Evolutionary conservation across 345 rosid species (phyloP), one percentile per base, ranked within the genome.

Genomic region (Gossypium thurberi): DNA sequence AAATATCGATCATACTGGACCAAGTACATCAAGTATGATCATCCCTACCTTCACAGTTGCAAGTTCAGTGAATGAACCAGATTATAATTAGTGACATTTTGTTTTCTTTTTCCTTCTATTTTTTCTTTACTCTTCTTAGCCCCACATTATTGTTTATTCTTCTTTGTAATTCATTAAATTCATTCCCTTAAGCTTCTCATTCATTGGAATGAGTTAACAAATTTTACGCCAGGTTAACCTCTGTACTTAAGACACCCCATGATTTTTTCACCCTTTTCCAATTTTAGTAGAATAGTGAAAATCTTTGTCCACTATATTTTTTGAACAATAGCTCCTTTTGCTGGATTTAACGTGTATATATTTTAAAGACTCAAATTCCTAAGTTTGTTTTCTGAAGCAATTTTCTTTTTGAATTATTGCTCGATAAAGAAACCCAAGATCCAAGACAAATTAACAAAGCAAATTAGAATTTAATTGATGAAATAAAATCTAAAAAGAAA

Each of bases 1-100:
- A 95, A 90, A 71, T 95, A 95, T 71, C 87, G 98, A 67, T 73
- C 88, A 13, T 91, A 87, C 78, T 95, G 99, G 99, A 85, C 91
- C 70, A 91, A 86, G 81, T 91, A 91, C 81, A 86, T 95, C 75
- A 91, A 93, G 81, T 92, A 81, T 72, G 88, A 92, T 79, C 97
- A 95, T 81, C 96, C 97, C 12, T 91, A 90, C 74, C 78, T 95
- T 65, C 89, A 89, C 73, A 79, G 64, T 81, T 95, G 99, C 93
- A 88, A 87, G 58, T 79, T 90, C 37, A 85, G 84, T 58, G 88
- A 87, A 76, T 95, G 82, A 90, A 72, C 25, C 43, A 44, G 55
- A 64, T 66, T 66, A 10, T n/a, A 52, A 17, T n/a, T n/a, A 44
- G 3, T 21, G 6, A 65, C 20, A 12, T 10, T n/a, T 26, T 6